Conservation (phyloP, 768 basidiomycete genomes). For the Xerocomellus amylosporus region DNA sequence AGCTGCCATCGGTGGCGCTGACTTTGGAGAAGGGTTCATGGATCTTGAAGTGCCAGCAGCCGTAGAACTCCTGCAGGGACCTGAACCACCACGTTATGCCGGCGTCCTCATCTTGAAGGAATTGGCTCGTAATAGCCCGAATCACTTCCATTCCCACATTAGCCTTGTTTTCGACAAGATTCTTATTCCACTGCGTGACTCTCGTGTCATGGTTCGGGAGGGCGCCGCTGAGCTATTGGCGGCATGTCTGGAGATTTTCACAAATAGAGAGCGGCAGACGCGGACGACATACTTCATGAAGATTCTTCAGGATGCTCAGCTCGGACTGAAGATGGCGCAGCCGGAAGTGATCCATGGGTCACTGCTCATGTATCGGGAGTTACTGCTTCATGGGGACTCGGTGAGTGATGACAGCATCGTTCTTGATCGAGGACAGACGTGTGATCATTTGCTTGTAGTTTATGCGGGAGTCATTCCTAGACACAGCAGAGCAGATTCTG, state of each 20-base stretch:
- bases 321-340: slow-evolving; percentile 72
- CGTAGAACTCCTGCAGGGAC: slow-evolving; percentile 71
- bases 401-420: slow-evolving; percentile 43
- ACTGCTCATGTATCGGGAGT: slow-evolving; percentile 84
- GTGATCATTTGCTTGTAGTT: slow-evolving; percentile 48
- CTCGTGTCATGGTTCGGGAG: slow-evolving; percentile 86
- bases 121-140: slow-evolving; percentile 83
- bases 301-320: slow-evolving; percentile 87
- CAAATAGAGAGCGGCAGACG: slow-evolving; percentile 64
- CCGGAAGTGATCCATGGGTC: slow-evolving; percentile 93
- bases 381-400: slow-evolving; percentile 92
- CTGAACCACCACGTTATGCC: slow-evolving; percentile 85
- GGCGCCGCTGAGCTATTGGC: slow-evolving; percentile 93
- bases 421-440: not conserved
- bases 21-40: slow-evolving; percentile 87
- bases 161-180: slow-evolving; percentile 89
- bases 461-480: slow-evolving; percentile 83
- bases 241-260: slow-evolving; percentile 86
- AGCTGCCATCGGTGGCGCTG: slow-evolving; percentile 75
- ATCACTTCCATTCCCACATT: slow-evolving; percentile 86
- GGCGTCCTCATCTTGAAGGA: slow-evolving; percentile 94
- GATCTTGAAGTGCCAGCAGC: slow-evolving; percentile 85
- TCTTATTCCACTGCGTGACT: slow-evolving; percentile 83
- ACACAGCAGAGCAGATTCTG: slow-evolving; percentile 87
- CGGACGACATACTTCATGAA: slow-evolving; percentile 66